Evolutionary conservation across 345 rosid genomes (phyloP).

Genomic region (Cardiospermum halicacabum): DNA sequence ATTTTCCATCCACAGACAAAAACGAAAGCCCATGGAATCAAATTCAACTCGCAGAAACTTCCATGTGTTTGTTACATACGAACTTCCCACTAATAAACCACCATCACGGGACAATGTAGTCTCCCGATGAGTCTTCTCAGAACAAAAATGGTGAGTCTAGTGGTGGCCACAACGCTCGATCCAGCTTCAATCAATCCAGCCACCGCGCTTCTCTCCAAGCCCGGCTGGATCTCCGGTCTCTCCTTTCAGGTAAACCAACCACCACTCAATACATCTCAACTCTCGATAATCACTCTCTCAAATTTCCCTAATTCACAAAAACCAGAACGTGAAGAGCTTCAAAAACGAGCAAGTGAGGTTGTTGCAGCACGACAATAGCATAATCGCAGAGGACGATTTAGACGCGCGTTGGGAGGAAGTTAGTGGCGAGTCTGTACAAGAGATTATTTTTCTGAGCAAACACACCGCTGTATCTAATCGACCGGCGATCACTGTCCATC

Average conservation of each 20-base stretch:
- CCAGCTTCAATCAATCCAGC: conserved; percentile 96
- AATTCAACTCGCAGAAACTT: too few species aligned
- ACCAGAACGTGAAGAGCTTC: conserved; percentile 61
- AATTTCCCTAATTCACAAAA: too few species aligned
- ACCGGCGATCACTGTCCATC: conserved; percentile 87
- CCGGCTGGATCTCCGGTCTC: conserved; percentile 57
- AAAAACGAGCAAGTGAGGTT: conserved; percentile 50
- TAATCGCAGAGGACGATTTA: conserved; percentile 71
- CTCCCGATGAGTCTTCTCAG: too few species aligned
- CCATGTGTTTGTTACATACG: too few species aligned
- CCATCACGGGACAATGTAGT: too few species aligned
- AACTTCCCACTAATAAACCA: too few species aligned
- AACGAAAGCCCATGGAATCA: too few species aligned
- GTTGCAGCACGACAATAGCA: conserved; percentile 56
- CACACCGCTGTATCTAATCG: conserved; percentile 93
- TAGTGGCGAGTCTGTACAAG: conserved; percentile 72
- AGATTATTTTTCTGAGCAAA: conserved; percentile 82
- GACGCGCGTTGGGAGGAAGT: conserved; percentile 84
- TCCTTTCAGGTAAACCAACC: conserved; percentile 36
- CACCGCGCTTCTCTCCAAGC: conserved; percentile 57
- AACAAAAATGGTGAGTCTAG: conserved; percentile 57
- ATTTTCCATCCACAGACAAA: too few species aligned
- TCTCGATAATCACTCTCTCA: too few species aligned
- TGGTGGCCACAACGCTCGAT: conserved; percentile 74
- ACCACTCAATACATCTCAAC: too few species aligned